These are phyloP conservation scores for Trichomonascaceae sp. DNA, from an alignment of 1,139 yeast species.

Conservation along the genomic window DNA sequence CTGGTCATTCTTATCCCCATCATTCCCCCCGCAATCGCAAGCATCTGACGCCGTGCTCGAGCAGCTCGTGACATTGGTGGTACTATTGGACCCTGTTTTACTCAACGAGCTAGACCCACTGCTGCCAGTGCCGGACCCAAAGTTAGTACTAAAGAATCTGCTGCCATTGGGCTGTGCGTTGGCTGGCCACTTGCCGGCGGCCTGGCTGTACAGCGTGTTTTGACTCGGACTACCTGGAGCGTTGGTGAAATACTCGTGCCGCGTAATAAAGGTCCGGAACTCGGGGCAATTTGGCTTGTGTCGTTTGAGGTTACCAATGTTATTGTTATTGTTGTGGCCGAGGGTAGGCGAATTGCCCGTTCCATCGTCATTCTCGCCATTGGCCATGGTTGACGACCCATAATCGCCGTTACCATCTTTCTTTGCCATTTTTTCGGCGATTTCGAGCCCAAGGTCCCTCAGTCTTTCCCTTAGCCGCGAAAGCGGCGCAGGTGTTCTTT, in stretches of 20 bases:
- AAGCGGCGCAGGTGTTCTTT: neutral
- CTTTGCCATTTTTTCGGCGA: neutral
- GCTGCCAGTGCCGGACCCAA: neutral
- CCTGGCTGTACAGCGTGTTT: too few species aligned
- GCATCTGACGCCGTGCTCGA: neutral
- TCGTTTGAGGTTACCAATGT: too few species aligned
- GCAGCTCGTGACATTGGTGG: neutral
- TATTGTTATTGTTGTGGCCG: too few species aligned
- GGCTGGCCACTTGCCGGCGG: too few species aligned
- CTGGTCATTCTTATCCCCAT: neutral
- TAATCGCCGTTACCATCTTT: neutral
- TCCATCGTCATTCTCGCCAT: neutral
- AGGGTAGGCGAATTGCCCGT: too few species aligned
- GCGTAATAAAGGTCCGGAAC: too few species aligned
- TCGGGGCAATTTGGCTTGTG: too few species aligned
- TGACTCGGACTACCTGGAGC: too few species aligned
- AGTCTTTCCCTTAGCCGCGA: neutral
- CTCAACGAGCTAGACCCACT: neutral
- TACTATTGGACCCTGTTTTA: neutral
- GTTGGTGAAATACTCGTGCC: too few species aligned
- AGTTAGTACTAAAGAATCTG: too few species aligned
- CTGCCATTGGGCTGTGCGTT: too few species aligned
- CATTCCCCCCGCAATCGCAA: too few species aligned
- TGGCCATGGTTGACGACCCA: neutral
- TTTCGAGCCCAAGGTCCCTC: neutral